Conservation (phyloP, 129 eudicot species). For the Lonicera japonica region DNA sequence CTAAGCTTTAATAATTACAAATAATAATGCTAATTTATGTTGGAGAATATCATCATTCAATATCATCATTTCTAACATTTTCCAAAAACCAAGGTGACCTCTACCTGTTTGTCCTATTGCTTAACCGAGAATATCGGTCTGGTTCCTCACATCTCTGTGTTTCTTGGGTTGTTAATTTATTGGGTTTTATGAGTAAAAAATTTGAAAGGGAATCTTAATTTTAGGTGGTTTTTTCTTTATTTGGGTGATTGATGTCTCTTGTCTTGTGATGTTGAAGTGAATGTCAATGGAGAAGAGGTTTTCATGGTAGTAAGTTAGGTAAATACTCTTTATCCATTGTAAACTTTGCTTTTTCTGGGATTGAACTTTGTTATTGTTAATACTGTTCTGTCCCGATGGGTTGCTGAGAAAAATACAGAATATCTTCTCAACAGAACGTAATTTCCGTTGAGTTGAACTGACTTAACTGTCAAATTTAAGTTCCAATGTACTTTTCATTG, state of each 20-base stretch:
- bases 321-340: constrained; percentile 4
- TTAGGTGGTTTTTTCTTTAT: constrained; percentile 26
- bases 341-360: not conserved
- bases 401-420: not conserved
- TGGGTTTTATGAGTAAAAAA: not conserved
- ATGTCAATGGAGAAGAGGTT: constrained; percentile 83
- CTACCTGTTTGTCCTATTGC: constrained; percentile 32
- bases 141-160: constrained; percentile 3
- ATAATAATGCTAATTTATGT: too few species aligned
- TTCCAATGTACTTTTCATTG: too few species aligned
- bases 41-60: too few species aligned
- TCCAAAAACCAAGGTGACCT: constrained; percentile 26
- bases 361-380: too few species aligned
- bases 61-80: not conserved
- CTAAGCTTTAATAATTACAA: too few species aligned
- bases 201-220: constrained; percentile 14
- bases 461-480: too few species aligned
- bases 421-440: too few species aligned
- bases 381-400: constrained; percentile 2
- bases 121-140: constrained; percentile 17
- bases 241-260: too few species aligned
- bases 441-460: too few species aligned
- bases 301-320: constrained; percentile 64
- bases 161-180: not conserved
- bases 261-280: constrained; percentile 64